These are phyloP conservation scores for Phytophthora europaea DNA, from an alignment of 352 stramenopile species.

Conservation along the genomic window DNA sequence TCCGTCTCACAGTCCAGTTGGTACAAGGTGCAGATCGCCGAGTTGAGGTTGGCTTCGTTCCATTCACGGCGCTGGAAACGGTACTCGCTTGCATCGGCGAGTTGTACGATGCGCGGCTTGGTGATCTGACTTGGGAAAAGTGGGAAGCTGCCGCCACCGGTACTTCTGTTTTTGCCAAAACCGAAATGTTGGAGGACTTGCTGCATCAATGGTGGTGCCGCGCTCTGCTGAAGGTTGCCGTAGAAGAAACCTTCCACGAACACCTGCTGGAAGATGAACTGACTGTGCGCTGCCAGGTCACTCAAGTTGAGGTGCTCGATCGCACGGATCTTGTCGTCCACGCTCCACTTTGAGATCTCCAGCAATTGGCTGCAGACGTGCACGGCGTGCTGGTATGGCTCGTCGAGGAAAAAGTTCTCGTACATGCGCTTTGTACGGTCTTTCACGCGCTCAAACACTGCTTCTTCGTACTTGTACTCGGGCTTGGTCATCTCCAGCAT, in stretches of 20 bases:
- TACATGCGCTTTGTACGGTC: conserved; percentile 88
- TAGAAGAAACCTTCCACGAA: conserved; percentile 81
- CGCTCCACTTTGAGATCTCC: conserved; percentile 79
- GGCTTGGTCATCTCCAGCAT: conserved; percentile 61
- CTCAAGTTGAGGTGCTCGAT: conserved; percentile 63
- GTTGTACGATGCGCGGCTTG: conserved; percentile 69
- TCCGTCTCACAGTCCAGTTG: conserved; percentile 70
- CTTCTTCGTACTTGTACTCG: conserved; percentile 63
- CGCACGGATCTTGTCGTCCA: conserved; percentile 89
- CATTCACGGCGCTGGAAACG: conserved; percentile 64
- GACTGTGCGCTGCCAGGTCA: conserved; percentile 65
- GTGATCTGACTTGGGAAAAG: conserved; percentile 57
- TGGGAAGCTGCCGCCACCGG: conserved; percentile 40
- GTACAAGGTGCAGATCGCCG: conserved; percentile 76
- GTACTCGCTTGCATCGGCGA: conserved; percentile 60
- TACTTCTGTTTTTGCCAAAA: conserved; percentile 31
- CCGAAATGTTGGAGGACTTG: conserved; percentile 54
- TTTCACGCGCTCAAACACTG: conserved; percentile 86
- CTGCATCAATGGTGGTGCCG: conserved; percentile 47
- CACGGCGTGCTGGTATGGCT: conserved; percentile 93
- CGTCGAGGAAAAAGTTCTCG: conserved; percentile 90
- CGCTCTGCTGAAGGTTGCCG: conserved; percentile 63
- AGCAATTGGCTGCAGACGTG: conserved; percentile 82
- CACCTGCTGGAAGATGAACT: conserved; percentile 72
- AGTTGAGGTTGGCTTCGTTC: conserved; percentile 83